Evolutionary conservation across 352 stramenopile genomes (phyloP).

Genomic region (Globisporangium echinulatum): DNA sequence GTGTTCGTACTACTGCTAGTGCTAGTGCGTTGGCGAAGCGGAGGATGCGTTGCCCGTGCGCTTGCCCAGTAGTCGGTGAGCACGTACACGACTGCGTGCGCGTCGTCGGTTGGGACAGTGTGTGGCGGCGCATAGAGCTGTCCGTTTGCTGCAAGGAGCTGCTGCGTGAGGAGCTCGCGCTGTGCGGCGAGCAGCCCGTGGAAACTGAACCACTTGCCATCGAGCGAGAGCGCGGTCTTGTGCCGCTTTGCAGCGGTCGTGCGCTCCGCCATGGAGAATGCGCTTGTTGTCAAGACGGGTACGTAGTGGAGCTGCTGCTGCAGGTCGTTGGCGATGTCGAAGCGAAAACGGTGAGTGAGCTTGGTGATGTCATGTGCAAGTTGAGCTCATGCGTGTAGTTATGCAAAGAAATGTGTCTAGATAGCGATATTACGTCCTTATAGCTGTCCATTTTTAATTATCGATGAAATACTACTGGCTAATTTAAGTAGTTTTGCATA

Average conservation of each 20-base stretch:
- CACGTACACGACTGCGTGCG: conserved; percentile 22
- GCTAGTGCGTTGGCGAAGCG: not conserved
- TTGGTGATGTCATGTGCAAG: no score
- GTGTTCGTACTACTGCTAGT: no score
- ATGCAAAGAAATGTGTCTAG: no score
- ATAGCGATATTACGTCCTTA: no score
- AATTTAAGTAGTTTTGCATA: no score
- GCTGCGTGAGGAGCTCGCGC: conserved; percentile 10
- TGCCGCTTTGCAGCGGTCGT: conserved; percentile 2
- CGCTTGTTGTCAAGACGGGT: not conserved
- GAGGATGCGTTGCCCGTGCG: not conserved
- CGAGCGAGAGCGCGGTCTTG: conserved; percentile 19
- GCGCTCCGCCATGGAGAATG: not conserved
- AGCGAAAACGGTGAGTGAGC: no score
- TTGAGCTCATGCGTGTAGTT: no score
- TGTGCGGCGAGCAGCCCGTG: conserved; percentile 17
- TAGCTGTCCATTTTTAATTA: no score
- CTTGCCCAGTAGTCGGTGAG: conserved; percentile 54
- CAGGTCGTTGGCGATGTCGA: no score
- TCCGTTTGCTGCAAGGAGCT: conserved; percentile 14
- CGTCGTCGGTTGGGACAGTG: not conserved
- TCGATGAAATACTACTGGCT: no score
- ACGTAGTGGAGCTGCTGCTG: no score
- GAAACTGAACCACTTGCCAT: conserved; percentile 24
- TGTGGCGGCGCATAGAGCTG: conserved; percentile 4